Conservation (phyloP, 257 asterid species). For the Solanum piurae region DNA sequence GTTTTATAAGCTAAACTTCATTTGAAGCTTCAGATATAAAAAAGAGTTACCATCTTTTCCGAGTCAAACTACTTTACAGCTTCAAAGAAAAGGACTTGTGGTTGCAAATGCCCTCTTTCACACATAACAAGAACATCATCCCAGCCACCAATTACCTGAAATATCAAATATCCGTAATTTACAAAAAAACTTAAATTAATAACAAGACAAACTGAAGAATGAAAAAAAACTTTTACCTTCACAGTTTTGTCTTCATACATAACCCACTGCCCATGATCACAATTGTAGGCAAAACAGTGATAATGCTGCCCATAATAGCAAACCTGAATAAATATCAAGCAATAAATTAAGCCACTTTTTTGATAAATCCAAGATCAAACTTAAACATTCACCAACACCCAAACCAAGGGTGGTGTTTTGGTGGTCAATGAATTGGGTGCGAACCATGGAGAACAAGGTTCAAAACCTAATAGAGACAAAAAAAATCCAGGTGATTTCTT, state of each 20-base stretch:
- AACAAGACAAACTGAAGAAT: not conserved
- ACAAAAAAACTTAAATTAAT: not conserved
- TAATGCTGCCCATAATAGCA: conserved; percentile 93
- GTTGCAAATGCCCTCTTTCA: conserved; percentile 90
- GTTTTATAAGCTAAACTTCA: not conserved
- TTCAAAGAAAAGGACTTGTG: conserved; percentile 87
- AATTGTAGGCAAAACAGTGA: conserved; percentile 84
- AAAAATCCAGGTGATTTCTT: not conserved
- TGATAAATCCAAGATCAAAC: not conserved
- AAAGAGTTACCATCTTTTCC: conserved; percentile 12
- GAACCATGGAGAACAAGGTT: not conserved
- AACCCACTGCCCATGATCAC: conserved; percentile 66
- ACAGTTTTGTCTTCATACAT: conserved; percentile 95
- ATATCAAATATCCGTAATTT: not conserved
- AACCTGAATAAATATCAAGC: conserved; percentile 16
- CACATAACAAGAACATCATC: conserved; percentile 74
- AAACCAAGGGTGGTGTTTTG: not conserved
- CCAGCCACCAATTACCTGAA: conserved; percentile 85
- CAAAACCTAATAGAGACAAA: not conserved
- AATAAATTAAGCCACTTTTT: not conserved
- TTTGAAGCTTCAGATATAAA: not conserved
- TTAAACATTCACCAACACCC: not conserved
- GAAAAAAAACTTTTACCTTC: conserved; percentile 41
- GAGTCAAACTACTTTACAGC: conserved; percentile 43
- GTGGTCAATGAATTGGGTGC: not conserved